Percentiles rank a stretch among this genome's conserved stretches.
phyloP scores from a whole-genome alignment of 2,329 filamentous ascomycete species.

The Penicillium concentricum region DNA sequence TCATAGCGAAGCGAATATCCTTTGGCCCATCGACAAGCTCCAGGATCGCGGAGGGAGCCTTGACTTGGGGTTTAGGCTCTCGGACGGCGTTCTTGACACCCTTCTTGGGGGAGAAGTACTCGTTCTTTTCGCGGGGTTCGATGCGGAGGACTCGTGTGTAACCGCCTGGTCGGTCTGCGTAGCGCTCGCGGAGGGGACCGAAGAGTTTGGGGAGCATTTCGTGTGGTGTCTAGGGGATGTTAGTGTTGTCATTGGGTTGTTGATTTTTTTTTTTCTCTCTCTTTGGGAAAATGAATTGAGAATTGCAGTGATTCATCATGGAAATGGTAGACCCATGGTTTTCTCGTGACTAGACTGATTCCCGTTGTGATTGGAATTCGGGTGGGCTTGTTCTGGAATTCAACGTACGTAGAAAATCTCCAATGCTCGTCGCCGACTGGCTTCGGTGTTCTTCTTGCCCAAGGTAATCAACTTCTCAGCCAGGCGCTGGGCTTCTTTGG shows the following conservation, averaged over 20 bases:
- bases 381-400: background rate
- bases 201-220: constrained; percentile 77
- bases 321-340: background rate
- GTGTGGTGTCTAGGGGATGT: constrained; percentile 37
- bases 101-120: constrained; percentile 21
- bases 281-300: background rate
- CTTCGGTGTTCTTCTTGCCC: constrained; percentile 89
- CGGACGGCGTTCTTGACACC: constrained; percentile 16
- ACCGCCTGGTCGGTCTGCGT: constrained; percentile 75
- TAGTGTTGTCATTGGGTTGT: constrained; percentile 1
- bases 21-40: constrained; percentile 92
- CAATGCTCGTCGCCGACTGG: constrained; percentile 70
- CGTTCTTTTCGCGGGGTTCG: constrained; percentile 68
- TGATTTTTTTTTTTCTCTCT: constrained; percentile 4
- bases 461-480: constrained; percentile 93
- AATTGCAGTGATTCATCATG: background rate
- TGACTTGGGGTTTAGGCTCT: constrained; percentile 57
- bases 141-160: constrained; percentile 94
- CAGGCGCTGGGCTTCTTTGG: constrained; percentile 91
- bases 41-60: constrained; percentile 85
- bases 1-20: constrained; percentile 93
- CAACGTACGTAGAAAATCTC: constrained; percentile 78
- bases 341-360: background rate
- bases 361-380: background rate
- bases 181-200: constrained; percentile 75